phyloP scores from a whole-genome alignment of 225 moss, liverwort and hornwort species.

The Polytrichum commune region DNA sequence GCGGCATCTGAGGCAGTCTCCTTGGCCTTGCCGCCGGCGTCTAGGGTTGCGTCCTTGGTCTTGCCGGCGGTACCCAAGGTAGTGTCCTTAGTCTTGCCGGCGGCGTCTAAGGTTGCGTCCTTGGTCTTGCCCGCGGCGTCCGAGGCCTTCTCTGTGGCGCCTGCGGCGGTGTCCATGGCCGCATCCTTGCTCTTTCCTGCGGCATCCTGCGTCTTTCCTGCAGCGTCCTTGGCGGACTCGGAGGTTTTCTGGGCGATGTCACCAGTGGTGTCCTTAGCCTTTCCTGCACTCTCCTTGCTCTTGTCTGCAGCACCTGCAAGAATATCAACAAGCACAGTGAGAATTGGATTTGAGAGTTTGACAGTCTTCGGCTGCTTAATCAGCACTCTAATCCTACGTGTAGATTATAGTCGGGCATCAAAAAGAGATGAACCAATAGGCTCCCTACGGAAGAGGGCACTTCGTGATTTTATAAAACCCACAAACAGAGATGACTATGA shows the following conservation, averaged over 20 bases:
- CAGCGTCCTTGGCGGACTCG: slow-evolving; percentile 6
- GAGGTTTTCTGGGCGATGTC: neutral
- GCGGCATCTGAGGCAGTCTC: neutral
- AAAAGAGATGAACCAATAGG: too few relatives aligned
- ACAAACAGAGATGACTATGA: too few relatives aligned
- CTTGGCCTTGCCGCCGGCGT: neutral
- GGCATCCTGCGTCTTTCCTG: slow-evolving; percentile 2
- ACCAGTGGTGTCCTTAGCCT: neutral
- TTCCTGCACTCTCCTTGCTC: neutral
- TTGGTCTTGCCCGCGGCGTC: neutral
- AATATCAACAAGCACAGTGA: neutral
- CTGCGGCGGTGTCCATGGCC: neutral
- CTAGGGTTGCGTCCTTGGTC: neutral
- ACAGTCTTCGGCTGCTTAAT: too few relatives aligned
- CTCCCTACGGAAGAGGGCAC: too few relatives aligned
- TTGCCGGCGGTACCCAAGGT: neutral
- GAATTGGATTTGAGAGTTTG: too few relatives aligned
- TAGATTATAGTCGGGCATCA: too few relatives aligned
- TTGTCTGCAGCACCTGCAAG: slow-evolving; percentile 2
- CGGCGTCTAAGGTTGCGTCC: neutral
- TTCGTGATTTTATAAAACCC: too few relatives aligned
- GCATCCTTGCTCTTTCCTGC: neutral
- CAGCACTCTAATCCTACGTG: too few relatives aligned
- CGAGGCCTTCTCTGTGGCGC: neutral
- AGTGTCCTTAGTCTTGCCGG: neutral